Conservation (phyloP, 495 filamentous ascomycete species). For the Annulohypoxylon maeteangense region DNA sequence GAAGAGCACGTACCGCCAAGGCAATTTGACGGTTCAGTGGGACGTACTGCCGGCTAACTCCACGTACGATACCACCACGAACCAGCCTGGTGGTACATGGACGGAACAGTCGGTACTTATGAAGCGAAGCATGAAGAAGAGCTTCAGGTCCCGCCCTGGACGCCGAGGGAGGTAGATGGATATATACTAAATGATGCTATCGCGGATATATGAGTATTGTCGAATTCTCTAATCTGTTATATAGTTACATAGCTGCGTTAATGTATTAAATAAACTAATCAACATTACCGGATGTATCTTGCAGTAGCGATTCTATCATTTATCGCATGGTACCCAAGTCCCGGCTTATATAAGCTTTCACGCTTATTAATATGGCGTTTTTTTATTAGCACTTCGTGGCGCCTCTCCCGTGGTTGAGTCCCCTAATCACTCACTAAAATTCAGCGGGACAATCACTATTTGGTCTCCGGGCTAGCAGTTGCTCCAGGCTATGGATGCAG, state of each 20-base stretch:
- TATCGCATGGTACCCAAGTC: background rate
- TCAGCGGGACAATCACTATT: no score
- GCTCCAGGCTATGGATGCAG: no score
- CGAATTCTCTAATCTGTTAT: background rate
- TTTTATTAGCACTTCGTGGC: no score
- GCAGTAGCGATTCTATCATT: background rate
- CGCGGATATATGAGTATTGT: background rate
- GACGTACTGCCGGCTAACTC: constrained; percentile 58
- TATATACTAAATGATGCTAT: background rate
- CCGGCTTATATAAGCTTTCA: no score
- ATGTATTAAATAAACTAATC: constrained; percentile 9
- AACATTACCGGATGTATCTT: background rate
- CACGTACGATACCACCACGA: constrained; percentile 66
- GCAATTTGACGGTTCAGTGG: constrained; percentile 66
- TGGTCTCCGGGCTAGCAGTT: no score
- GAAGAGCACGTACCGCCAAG: constrained; percentile 66
- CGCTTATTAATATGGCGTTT: no score
- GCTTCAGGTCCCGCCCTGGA: constrained; percentile 9
- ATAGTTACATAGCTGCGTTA: background rate
- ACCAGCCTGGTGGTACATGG: constrained; percentile 53
- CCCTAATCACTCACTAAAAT: no score
- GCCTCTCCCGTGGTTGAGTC: no score
- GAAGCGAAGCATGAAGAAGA: constrained; percentile 41
- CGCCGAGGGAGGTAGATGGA: constrained; percentile 18
- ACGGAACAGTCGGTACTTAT: constrained; percentile 31